These are phyloP conservation scores for Hypseocharis bilobata DNA, from an alignment of 441 rosid species.

Conservation along the genomic window DNA sequence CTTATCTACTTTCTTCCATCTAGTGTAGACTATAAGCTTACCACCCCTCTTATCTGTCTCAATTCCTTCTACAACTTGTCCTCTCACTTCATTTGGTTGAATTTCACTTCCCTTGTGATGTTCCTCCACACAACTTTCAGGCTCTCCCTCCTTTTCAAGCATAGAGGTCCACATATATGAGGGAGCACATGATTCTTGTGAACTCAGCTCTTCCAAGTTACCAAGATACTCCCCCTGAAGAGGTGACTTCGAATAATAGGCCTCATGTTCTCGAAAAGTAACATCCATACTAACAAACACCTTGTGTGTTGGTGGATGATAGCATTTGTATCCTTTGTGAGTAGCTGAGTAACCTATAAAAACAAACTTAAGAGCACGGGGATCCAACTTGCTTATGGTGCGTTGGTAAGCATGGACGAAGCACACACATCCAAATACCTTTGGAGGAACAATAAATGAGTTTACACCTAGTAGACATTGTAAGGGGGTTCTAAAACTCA, in stretches of 20 bases:
- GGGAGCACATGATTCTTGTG: neutral
- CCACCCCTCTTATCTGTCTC: too few species aligned
- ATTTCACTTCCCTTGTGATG: too few species aligned
- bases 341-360: neutral
- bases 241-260: neutral
- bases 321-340: conserved; percentile 1
- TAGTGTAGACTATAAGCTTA: too few species aligned
- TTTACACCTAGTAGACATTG: neutral
- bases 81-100: too few species aligned
- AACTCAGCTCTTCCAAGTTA: neutral
- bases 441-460: neutral
- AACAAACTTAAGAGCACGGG: neutral
- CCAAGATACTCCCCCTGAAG: neutral
- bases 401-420: neutral
- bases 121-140: too few species aligned
- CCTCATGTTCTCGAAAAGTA: neutral
- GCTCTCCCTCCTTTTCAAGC: neutral
- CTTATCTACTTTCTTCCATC: too few species aligned
- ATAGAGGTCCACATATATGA: neutral
- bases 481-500: neutral
- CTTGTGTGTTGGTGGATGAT: neutral
- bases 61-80: too few species aligned
- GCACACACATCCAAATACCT: neutral
- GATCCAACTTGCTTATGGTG: neutral
- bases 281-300: neutral